A percentile compares a stretch with the other conserved stretches of the same genome.
Conservation (phyloP, 73 alveolate species). For the Paraurostyla sp. region DNA sequence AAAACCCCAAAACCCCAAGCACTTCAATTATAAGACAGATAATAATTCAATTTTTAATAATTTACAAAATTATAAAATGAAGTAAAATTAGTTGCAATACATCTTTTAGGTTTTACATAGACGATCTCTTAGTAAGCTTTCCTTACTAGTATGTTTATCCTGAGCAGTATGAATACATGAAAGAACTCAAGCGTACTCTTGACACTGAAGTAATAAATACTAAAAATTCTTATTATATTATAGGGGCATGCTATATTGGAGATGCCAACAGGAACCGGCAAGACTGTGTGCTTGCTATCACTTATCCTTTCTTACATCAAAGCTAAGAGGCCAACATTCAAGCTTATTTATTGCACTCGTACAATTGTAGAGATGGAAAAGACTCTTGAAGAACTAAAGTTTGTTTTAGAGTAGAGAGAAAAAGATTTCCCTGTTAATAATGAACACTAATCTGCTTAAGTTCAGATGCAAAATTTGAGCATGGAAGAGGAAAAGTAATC, state of each 20-base stretch:
- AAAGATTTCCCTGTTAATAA: constrained; percentile 70
- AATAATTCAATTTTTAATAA: not conserved
- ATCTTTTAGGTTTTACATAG: constrained; percentile 67
- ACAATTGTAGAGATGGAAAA: constrained; percentile 93
- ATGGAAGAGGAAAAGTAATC: constrained; percentile 35
- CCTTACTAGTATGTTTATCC: constrained; percentile 85
- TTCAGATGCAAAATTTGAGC: constrained; percentile 37
- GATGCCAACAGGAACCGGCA: constrained; percentile 96
- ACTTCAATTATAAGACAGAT: not conserved
- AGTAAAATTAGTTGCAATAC: not conserved
- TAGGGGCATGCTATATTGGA: constrained; percentile 89
- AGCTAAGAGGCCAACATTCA: constrained; percentile 71
- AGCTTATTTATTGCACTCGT: constrained; percentile 90
- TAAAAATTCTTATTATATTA: not conserved
- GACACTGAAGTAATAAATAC: constrained; percentile 65
- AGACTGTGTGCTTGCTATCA: constrained; percentile 87
- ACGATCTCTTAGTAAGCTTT: constrained; percentile 77
- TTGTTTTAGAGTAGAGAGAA: constrained; percentile 71
- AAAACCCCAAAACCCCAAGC: constrained; percentile 25
- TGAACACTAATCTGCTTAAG: not conserved
- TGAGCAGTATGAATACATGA: constrained; percentile 86
- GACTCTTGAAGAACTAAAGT: constrained; percentile 84
- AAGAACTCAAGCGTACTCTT: constrained; percentile 73
- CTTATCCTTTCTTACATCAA: constrained; percentile 74
- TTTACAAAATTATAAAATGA: constrained; percentile 7